phyloP scores from a whole-genome alignment of 2,329 filamentous ascomycete species.

The Beauveria asiatica region DNA sequence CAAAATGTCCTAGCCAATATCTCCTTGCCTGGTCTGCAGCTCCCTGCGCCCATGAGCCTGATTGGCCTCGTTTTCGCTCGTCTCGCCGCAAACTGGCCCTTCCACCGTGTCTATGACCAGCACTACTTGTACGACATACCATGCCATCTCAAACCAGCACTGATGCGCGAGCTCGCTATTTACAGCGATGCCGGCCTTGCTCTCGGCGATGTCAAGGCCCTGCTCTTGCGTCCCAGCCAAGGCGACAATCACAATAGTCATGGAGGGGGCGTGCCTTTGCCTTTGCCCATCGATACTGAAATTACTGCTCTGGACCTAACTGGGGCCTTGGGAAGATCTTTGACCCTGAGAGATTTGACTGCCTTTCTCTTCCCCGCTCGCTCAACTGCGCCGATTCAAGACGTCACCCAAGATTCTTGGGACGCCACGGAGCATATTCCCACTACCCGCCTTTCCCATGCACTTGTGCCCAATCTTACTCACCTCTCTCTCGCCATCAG shows the following conservation, averaged over 20 bases:
- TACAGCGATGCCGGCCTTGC: constrained; percentile 39
- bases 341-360: constrained; percentile 43
- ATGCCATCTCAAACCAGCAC: constrained; percentile 40
- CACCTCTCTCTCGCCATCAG: constrained; percentile 50
- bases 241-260: constrained; percentile 14
- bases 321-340: constrained; percentile 39
- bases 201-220: constrained; percentile 38
- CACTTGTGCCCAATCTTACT: constrained; percentile 48
- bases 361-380: constrained; percentile 40
- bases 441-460: constrained; percentile 21
- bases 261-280: constrained; percentile 1
- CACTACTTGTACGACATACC: constrained; percentile 50
- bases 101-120: constrained; percentile 46
- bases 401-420: constrained; percentile 43
- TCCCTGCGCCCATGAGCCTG: constrained; percentile 38
- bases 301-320: constrained; percentile 47
- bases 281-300: background rate
- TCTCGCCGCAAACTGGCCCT: constrained; percentile 46
- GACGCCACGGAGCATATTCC: constrained; percentile 30
- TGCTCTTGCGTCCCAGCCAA: constrained; percentile 31
- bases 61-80: constrained; percentile 41
- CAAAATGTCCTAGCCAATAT: constrained; percentile 13
- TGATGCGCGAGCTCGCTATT: constrained; percentile 43
- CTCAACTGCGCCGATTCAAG: constrained; percentile 13
- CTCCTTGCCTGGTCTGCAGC: constrained; percentile 36